Conservation (phyloP, 129 eudicot genomes). For the Glebionis coronaria region DNA sequence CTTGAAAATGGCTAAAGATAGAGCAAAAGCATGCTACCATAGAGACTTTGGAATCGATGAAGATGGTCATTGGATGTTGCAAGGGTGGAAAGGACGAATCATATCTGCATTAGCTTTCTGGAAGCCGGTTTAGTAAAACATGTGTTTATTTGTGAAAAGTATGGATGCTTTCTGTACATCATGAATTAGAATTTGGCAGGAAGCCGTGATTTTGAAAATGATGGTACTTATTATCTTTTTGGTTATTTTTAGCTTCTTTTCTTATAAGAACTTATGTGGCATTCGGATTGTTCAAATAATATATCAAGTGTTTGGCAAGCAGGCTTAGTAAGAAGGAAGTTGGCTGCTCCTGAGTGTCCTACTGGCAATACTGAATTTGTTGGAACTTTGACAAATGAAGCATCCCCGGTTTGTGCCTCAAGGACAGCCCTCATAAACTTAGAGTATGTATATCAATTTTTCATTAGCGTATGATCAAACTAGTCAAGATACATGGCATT, state of each 20-base stretch:
- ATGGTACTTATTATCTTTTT: conserved; percentile 20
- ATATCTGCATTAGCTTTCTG: conserved; percentile 55
- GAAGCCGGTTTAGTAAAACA: conserved; percentile 35
- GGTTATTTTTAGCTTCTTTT: not conserved
- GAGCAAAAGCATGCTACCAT: conserved; percentile 49
- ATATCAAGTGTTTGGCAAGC: conserved; percentile 18
- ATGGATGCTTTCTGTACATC: not conserved
- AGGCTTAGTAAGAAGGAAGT: conserved; percentile 26
- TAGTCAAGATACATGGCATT: not conserved
- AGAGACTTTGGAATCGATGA: conserved; percentile 69
- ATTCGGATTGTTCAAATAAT: conserved; percentile 10
- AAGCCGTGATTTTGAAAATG: conserved; percentile 11
- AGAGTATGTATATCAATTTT: conserved; percentile 15
- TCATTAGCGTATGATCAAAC: not conserved
- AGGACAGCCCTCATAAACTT: not conserved
- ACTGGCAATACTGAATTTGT: conserved; percentile 12
- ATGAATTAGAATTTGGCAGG: conserved; percentile 6
- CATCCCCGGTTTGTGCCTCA: conserved; percentile 21
- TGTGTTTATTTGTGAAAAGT: not conserved
- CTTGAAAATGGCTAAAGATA: conserved; percentile 49
- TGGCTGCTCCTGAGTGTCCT: conserved; percentile 27
- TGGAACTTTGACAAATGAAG: conserved; percentile 30
- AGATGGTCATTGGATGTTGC: conserved; percentile 80
- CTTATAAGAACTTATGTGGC: too few species aligned
- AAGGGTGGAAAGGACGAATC: conserved; percentile 85